Base-by-base conservation (phyloP, 208 protist species). In the Leishmania tarentolae region DNA sequence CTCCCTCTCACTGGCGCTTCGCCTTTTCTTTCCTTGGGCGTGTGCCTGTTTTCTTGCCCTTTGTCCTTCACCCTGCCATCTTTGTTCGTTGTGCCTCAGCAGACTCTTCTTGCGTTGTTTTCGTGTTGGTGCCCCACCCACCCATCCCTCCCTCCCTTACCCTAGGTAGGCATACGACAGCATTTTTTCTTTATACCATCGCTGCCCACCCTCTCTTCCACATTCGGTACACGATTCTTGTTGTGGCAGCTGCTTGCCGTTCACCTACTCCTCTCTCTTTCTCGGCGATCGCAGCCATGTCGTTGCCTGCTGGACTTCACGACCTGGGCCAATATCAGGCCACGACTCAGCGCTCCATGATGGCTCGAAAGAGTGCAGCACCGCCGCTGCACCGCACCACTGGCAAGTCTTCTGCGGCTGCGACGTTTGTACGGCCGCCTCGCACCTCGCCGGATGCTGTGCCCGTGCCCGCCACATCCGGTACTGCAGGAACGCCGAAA, bases 361-460 rank as follows among this genome's bases (percentile, higher is more conserved):
- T 77, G 3, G 7, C 53, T 28, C 59, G 68, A n/a, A 85, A 85
- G n/a, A 71, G 82, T 13, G 82, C 76, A 6, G 77, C 71, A 40
- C 76, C 77, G 15, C 59, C 78, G 52, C 72, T 52, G 6, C 44
- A 75, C 63, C 72, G 76, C 76, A 77, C 28, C 19, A 21, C 76
- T n/a, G 65, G 47, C 52, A 65, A 78, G 35, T 21, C 69, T 2
- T n/a, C 44, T 6, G 35, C 47, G 2, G 2, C 56, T 13, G 90
- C 92, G 28, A 93, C 89, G 11, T 93, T 90, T 82, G 78, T 94
- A 66, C 88, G 84, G 73, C 92, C 92, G 9, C 92, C 92, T 11
- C 92, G 92, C 72, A 89, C 89, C 83, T 68, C 80, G 24, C 63
- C 53, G 28, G 40, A 21, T 42, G 76, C 61, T 21, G 40, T 28